Evolutionary conservation across 2,329 filamentous ascomycete genomes (phyloP).

Genomic region (Colletotrichum musicola): DNA sequence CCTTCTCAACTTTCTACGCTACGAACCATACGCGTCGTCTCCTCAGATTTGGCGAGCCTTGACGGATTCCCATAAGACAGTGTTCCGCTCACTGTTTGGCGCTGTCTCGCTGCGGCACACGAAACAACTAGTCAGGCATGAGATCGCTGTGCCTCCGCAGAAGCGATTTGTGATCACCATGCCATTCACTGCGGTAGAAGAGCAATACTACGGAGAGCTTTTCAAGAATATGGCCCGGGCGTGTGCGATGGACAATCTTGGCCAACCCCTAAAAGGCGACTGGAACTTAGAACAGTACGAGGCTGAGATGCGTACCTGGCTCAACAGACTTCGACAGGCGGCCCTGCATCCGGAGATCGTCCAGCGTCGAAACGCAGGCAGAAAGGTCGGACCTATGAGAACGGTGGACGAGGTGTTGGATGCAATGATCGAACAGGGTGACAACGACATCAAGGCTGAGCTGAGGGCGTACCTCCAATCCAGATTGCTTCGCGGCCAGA

Average conservation of each 20-base stretch:
- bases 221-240: constrained; percentile 81
- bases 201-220: constrained; percentile 85
- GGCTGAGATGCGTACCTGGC: constrained; percentile 82
- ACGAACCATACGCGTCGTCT: constrained; percentile 79
- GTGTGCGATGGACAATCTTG: constrained; percentile 74
- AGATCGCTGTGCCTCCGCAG: constrained; percentile 84
- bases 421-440: constrained; percentile 91
- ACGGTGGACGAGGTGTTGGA: constrained; percentile 90
- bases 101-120: constrained; percentile 85
- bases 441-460: constrained; percentile 73
- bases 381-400: constrained; percentile 75
- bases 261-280: constrained; percentile 69
- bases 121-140: constrained; percentile 82
- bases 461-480: constrained; percentile 75
- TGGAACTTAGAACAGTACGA: constrained; percentile 76
- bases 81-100: constrained; percentile 78
- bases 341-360: constrained; percentile 87
- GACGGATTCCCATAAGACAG: constrained; percentile 68
- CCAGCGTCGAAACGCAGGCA: constrained; percentile 72
- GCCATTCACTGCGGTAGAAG: constrained; percentile 90
- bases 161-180: constrained; percentile 89
- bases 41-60: constrained; percentile 77
- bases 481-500: constrained; percentile 78
- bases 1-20: constrained; percentile 83
- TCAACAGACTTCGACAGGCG: constrained; percentile 83